Conservation (phyloP, 1,139 yeast genomes). For the Nakaseomyces delphensis region DNA sequence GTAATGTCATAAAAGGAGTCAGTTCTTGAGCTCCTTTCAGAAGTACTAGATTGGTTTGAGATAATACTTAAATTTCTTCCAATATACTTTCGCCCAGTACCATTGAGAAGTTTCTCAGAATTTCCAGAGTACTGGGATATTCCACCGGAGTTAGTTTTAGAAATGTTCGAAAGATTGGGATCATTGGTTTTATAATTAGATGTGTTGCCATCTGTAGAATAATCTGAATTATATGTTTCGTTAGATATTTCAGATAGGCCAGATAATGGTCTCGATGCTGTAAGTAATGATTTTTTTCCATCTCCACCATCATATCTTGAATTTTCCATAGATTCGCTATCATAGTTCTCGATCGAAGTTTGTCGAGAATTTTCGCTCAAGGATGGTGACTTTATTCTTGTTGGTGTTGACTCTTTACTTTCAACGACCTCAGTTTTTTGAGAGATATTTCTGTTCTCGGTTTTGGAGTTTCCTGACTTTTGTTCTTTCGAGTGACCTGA, state of each 20-base stretch:
- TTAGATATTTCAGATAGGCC: constrained; percentile 59
- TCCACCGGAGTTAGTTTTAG: constrained; percentile 13
- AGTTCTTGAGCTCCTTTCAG: constrained; percentile 36
- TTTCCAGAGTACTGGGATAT: constrained; percentile 14
- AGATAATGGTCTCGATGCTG: constrained; percentile 43
- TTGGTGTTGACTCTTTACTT: constrained; percentile 16
- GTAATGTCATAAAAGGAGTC: constrained; percentile 36
- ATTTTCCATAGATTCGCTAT: constrained; percentile 16
- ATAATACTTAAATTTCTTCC: constrained; percentile 33
- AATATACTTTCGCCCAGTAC: constrained; percentile 14
- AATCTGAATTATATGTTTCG: constrained; percentile 38
- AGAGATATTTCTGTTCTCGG: no score
- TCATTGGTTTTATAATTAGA: constrained; percentile 21
- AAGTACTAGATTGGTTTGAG: constrained; percentile 36
- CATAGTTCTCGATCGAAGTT: constrained; percentile 19
- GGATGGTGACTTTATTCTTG: constrained; percentile 23
- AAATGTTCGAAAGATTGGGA: constrained; percentile 12
- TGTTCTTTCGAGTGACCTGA: neutral
- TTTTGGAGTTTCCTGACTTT: neutral
- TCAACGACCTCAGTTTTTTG: constrained; percentile 4
- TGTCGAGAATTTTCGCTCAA: constrained; percentile 25
- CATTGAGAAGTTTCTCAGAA: constrained; percentile 9
- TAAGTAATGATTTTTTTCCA: constrained; percentile 10
- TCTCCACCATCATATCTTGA: constrained; percentile 13
- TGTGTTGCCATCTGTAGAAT: constrained; percentile 31